These are phyloP conservation scores for Zygotorulaspora sp. DNA, from an alignment of 805 yeast genomes.

Conservation along the genomic window DNA sequence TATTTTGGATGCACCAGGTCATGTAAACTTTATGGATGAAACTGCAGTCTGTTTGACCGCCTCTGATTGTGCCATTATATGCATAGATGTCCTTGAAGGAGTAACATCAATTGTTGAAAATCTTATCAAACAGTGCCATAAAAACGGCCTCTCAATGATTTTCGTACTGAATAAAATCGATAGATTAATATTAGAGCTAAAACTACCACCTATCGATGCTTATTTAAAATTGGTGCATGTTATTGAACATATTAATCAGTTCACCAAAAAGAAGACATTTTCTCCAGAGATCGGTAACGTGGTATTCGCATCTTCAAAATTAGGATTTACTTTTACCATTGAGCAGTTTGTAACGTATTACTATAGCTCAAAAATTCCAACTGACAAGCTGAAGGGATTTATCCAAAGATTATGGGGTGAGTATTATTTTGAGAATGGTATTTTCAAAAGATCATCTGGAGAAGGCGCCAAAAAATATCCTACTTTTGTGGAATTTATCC, in stretches of 20 bases:
- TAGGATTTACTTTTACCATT: constrained; percentile 62
- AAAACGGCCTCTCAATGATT: constrained; percentile 47
- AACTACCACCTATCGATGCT: constrained; percentile 69
- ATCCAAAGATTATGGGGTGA: constrained; percentile 74
- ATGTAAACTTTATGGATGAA: constrained; percentile 78
- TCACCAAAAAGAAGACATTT: constrained; percentile 38
- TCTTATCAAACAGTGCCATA: constrained; percentile 49
- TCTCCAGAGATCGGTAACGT: constrained; percentile 68
- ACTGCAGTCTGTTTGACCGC: constrained; percentile 50
- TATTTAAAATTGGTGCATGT: constrained; percentile 59
- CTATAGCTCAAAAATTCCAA: constrained; percentile 36
- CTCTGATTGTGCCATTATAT: constrained; percentile 62
- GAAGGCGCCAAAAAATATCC: constrained; percentile 29
- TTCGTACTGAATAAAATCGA: constrained; percentile 80
- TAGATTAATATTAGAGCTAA: constrained; percentile 73
- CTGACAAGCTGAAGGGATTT: constrained; percentile 40
- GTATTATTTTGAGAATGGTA: constrained; percentile 44
- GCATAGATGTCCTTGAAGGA: constrained; percentile 86
- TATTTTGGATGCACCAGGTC: constrained; percentile 89
- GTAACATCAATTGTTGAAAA: constrained; percentile 53
- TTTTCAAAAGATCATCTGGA: constrained; percentile 34
- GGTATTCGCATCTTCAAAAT: constrained; percentile 64
- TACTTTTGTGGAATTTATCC: constrained; percentile 59
- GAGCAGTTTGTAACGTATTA: constrained; percentile 57
- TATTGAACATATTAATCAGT: constrained; percentile 61